Conservation (phyloP, 768 basidiomycete species). For the Suillus luteus region DNA sequence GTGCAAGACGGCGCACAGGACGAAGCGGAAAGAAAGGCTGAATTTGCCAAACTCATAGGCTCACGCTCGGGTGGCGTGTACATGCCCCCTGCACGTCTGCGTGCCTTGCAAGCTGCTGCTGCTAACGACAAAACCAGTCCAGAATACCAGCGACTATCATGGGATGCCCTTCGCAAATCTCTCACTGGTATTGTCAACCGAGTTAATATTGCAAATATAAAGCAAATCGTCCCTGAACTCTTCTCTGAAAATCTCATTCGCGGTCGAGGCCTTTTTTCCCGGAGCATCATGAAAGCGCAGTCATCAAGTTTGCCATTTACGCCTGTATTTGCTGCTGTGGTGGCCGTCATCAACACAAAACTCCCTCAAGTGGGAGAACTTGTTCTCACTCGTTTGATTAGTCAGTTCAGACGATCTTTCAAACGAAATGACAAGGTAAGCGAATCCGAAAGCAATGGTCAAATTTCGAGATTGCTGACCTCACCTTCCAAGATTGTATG, state of each 20-base stretch:
- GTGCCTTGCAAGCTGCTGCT: slow-evolving; percentile 82
- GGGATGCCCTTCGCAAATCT: slow-evolving; percentile 97
- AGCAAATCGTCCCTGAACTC: slow-evolving; percentile 86
- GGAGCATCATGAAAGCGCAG: slow-evolving; percentile 98
- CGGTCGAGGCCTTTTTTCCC: slow-evolving; percentile 87
- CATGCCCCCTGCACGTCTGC: slow-evolving; percentile 90
- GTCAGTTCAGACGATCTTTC: slow-evolving; percentile 92
- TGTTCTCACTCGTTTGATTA: slow-evolving; percentile 83
- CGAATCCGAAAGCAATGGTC: slow-evolving; percentile 14
- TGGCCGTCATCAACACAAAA: slow-evolving; percentile 96
- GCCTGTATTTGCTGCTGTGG: slow-evolving; percentile 92
- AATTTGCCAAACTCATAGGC: slow-evolving; percentile 83
- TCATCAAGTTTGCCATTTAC: slow-evolving; percentile 96
- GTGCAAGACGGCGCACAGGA: slow-evolving; percentile 47
- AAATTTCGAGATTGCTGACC: not conserved
- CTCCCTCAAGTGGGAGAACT: slow-evolving; percentile 95
- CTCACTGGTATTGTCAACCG: slow-evolving; percentile 99
- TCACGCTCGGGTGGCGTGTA: slow-evolving; percentile 93
- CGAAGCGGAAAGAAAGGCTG: slow-evolving; percentile 70
- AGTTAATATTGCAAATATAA: slow-evolving; percentile 96
- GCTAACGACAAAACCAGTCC: slow-evolving; percentile 76
- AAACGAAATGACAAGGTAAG: slow-evolving; percentile 97
- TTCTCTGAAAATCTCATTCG: slow-evolving; percentile 94
- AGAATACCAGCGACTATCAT: slow-evolving; percentile 93
- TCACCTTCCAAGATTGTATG: slow-evolving; percentile 71